Evolutionary conservation across 495 filamentous ascomycete genomes (phyloP).

Genomic region (Trichoderma orchidacearum): DNA sequence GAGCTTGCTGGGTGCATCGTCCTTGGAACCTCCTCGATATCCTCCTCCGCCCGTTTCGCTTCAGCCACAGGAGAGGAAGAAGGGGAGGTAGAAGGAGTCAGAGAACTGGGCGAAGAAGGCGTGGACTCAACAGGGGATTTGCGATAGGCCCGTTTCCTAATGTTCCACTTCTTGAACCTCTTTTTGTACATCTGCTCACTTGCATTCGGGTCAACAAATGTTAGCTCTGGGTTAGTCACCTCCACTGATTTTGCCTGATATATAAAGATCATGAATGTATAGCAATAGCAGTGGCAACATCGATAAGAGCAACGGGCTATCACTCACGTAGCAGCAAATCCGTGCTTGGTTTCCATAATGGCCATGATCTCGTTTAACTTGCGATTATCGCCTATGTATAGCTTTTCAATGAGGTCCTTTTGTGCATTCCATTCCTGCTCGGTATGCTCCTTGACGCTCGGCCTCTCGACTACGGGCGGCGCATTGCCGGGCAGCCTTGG

Average conservation of each 20-base stretch:
- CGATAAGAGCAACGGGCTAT: too few relatives aligned
- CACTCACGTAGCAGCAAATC: constrained; percentile 21
- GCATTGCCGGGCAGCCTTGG: neutral
- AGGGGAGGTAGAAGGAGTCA: neutral
- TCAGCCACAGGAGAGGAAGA: neutral
- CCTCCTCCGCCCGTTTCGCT: neutral
- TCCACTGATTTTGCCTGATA: neutral
- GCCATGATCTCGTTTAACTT: constrained; percentile 21
- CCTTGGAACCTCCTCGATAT: neutral
- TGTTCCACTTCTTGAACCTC: constrained; percentile 4
- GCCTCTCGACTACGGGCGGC: neutral
- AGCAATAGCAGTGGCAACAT: too few relatives aligned
- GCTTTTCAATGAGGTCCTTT: constrained; percentile 13
- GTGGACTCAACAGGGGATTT: neutral
- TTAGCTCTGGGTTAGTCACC: neutral
- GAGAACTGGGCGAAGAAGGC: neutral
- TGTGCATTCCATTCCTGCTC: constrained; percentile 17
- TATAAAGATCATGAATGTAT: too few relatives aligned
- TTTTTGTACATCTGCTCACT: constrained; percentile 4
- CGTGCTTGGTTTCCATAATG: constrained; percentile 15
- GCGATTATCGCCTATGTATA: constrained; percentile 20
- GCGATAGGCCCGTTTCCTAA: constrained; percentile 1
- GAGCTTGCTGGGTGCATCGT: neutral
- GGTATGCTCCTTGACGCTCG: constrained; percentile 4
- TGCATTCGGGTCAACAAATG: too few relatives aligned